Evolutionary conservation across 139 green algal genomes (phyloP).

Genomic region (Chlamydomonas applanata): DNA sequence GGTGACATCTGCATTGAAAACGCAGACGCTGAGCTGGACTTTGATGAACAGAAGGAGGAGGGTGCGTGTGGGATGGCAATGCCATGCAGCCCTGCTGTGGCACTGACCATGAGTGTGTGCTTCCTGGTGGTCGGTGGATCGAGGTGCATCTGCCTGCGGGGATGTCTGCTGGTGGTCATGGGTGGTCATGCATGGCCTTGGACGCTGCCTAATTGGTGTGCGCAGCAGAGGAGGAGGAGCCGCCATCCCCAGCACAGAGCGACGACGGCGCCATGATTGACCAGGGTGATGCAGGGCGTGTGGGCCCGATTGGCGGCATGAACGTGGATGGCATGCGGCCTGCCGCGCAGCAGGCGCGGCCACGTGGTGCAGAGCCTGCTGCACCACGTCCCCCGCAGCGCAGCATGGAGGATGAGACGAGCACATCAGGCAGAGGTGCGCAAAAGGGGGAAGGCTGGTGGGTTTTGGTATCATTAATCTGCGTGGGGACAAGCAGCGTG

Average conservation of each 20-base stretch:
- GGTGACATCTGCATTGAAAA: conserved; percentile 75
- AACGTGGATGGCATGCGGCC: conserved; percentile 6
- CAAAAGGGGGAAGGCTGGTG: too few relatives aligned
- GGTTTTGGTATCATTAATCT: too few relatives aligned
- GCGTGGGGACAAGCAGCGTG: too few relatives aligned
- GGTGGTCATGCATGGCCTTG: too few relatives aligned
- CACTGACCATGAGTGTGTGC: not conserved
- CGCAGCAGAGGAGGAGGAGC: conserved; percentile 30
- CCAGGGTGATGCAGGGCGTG: conserved; percentile 33
- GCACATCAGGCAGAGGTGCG: too few relatives aligned
- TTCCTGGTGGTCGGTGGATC: not conserved
- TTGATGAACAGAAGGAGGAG: conserved; percentile 63
- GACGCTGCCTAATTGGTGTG: too few relatives aligned
- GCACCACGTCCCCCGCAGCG: not conserved
- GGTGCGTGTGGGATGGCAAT: conserved; percentile 33
- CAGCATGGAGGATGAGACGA: not conserved
- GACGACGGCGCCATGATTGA: conserved; percentile 56
- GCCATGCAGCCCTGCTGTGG: too few relatives aligned
- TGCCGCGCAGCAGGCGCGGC: conserved; percentile 1
- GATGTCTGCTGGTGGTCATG: too few relatives aligned
- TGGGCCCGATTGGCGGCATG: conserved; percentile 10
- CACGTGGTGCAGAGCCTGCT: not conserved
- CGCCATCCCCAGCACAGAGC: conserved; percentile 25
- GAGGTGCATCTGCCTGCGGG: too few relatives aligned
- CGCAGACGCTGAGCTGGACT: conserved; percentile 84